Conservation (phyloP, 2,329 filamentous ascomycete species). For the Elsinoe arachidis region DNA sequence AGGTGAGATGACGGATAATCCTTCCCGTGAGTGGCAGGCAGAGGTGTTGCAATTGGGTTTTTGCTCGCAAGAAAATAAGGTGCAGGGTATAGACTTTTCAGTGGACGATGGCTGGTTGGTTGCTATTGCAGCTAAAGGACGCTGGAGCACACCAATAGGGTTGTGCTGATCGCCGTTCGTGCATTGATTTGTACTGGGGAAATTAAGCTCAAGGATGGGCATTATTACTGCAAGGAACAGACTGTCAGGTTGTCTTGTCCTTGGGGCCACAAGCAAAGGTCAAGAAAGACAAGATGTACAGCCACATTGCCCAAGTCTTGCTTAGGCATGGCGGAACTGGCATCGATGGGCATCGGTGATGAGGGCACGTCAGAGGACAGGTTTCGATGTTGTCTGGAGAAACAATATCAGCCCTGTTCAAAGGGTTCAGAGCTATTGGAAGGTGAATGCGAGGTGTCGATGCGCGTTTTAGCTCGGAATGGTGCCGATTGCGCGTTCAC, state of each 20-base stretch:
- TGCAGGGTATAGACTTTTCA: no score
- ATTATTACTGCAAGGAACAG: neutral
- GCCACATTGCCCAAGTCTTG: neutral
- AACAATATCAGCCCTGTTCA: neutral
- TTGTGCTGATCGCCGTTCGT: neutral
- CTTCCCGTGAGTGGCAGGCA: no score
- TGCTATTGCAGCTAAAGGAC: no score
- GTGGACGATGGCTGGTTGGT: no score
- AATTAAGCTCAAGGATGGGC: neutral
- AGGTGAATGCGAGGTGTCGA: neutral
- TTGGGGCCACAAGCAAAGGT: neutral
- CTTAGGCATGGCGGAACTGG: neutral
- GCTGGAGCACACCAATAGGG: neutral
- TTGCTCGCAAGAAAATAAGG: no score
- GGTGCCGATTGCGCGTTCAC: neutral
- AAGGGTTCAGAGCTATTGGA: neutral
- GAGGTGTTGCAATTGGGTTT: no score
- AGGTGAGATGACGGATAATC: no score
- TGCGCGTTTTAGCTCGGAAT: neutral
- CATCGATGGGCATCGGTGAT: neutral
- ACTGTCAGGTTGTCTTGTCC: neutral
- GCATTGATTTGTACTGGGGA: neutral
- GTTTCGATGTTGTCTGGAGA: neutral
- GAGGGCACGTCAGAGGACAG: neutral
- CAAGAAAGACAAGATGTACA: constrained; percentile 5